Conservation (phyloP, 169 alveolate genomes). For the Eimeria acervulina region DNA sequence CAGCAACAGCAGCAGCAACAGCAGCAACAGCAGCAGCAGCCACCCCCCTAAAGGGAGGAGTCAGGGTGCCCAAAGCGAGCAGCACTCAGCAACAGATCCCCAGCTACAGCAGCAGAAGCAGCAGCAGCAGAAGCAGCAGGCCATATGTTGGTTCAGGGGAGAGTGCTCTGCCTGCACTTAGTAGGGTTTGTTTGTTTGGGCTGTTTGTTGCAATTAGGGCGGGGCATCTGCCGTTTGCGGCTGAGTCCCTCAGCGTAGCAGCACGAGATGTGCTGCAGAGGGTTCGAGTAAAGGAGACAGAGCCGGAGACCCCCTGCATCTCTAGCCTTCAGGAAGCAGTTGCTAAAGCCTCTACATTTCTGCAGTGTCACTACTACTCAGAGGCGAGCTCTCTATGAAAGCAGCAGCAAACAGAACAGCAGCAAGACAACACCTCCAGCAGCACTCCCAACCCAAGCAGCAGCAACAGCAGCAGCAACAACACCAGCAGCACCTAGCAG, state of each 20-base stretch:
- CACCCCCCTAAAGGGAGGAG: too few relatives aligned
- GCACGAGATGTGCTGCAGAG: slow-evolving; percentile 36
- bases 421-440: background rate
- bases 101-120: too few relatives aligned
- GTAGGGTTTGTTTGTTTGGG: background rate
- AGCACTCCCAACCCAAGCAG: background rate
- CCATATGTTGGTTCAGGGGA: background rate
- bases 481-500: background rate
- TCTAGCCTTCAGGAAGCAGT: slow-evolving; percentile 37
- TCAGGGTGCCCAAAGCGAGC: too few relatives aligned
- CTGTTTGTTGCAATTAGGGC: background rate
- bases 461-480: background rate
- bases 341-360: slow-evolving; percentile 23
- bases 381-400: slow-evolving; percentile 29
- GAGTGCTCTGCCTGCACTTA: background rate
- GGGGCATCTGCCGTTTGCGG: slow-evolving; percentile 28
- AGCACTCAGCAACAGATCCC: too few relatives aligned
- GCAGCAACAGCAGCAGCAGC: too few relatives aligned
- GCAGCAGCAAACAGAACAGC: background rate
- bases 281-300: background rate
- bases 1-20: too few relatives aligned
- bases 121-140: background rate
- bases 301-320: slow-evolving; percentile 14
- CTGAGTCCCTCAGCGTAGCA: slow-evolving; percentile 24
- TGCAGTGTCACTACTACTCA: slow-evolving; percentile 67